phyloP scores from a whole-genome alignment of 225 moss, liverwort and hornwort genomes.

The Sphagnum tenellum region DNA sequence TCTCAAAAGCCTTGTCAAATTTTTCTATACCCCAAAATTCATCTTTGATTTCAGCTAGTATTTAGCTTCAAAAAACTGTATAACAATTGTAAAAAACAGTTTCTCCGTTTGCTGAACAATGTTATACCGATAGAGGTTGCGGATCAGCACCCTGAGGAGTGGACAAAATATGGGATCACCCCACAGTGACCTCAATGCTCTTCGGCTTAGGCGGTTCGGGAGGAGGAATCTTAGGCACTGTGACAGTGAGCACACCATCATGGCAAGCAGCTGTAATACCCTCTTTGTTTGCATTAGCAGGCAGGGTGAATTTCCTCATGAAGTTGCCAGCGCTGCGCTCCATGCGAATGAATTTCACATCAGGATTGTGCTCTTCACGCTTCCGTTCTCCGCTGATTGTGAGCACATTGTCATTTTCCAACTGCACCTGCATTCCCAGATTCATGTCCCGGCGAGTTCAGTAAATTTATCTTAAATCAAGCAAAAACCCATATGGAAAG shows the following conservation, averaged over 20 bases:
- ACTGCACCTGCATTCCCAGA: conserved; percentile 17
- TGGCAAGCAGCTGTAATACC: conserved; percentile 21
- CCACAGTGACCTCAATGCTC: not conserved
- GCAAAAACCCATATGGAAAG: not conserved
- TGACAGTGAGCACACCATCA: conserved; percentile 38
- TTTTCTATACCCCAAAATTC: too few species aligned
- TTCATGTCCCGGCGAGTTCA: not conserved
- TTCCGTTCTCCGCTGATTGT: conserved; percentile 22
- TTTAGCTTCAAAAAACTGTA: too few species aligned
- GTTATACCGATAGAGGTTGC: too few species aligned
- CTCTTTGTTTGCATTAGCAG: conserved; percentile 21
- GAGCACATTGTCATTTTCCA: conserved; percentile 48
- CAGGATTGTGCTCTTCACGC: conserved; percentile 6
- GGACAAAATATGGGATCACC: too few species aligned
- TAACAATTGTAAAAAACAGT: too few species aligned
- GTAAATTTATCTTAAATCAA: not conserved
- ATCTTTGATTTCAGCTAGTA: too few species aligned
- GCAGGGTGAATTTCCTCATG: conserved; percentile 32
- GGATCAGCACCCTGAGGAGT: too few species aligned
- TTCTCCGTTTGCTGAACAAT: too few species aligned
- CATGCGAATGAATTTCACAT: conserved; percentile 25
- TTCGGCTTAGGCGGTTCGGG: conserved; percentile 22
- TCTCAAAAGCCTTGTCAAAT: too few species aligned
- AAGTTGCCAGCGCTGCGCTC: conserved; percentile 34
- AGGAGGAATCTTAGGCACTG: conserved; percentile 31